phyloP scores from a whole-genome alignment of 768 basidiomycete species.

The Russula earlei region DNA sequence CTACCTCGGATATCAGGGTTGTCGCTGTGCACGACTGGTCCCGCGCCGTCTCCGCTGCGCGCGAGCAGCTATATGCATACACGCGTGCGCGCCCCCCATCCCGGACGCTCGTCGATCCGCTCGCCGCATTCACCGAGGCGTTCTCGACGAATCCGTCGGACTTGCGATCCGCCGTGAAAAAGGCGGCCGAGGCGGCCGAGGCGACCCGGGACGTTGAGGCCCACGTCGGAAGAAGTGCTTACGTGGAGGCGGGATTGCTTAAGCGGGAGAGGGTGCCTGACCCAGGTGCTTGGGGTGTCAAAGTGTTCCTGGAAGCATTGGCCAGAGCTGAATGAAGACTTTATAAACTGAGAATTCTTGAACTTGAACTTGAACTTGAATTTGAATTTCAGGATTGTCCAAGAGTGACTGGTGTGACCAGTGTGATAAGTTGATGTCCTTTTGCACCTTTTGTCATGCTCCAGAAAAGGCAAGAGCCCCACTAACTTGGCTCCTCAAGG shows the following conservation, averaged over 20 bases:
- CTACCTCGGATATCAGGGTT: slow-evolving; percentile 29
- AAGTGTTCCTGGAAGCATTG: slow-evolving; percentile 56
- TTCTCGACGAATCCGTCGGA: slow-evolving; percentile 30
- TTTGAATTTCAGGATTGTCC: no score
- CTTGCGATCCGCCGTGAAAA: slow-evolving; percentile 45
- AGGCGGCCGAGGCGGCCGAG: slow-evolving; percentile 59
- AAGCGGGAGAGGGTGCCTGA: slow-evolving; percentile 59
- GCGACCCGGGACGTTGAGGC: slow-evolving; percentile 67
- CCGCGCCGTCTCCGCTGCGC: slow-evolving; percentile 45
- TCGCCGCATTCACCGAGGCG: slow-evolving; percentile 61
- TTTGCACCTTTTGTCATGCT: no score
- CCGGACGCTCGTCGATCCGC: slow-evolving; percentile 87
- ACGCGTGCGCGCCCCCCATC: slow-evolving; percentile 85
- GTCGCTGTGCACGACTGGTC: slow-evolving; percentile 53
- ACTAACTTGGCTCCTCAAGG: no score
- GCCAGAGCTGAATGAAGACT: no score
- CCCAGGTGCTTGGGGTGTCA: slow-evolving; percentile 90
- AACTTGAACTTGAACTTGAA: background rate
- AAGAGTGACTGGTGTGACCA: no score
- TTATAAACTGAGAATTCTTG: no score
- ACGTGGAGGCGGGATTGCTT: slow-evolving; percentile 64
- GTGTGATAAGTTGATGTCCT: no score
- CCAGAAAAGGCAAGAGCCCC: no score
- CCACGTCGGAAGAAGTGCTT: slow-evolving; percentile 83
- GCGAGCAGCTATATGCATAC: slow-evolving; percentile 63